These are phyloP conservation scores for Ciborinia camelliae DNA, from an alignment of 2,329 filamentous ascomycete species.

Conservation along the genomic window DNA sequence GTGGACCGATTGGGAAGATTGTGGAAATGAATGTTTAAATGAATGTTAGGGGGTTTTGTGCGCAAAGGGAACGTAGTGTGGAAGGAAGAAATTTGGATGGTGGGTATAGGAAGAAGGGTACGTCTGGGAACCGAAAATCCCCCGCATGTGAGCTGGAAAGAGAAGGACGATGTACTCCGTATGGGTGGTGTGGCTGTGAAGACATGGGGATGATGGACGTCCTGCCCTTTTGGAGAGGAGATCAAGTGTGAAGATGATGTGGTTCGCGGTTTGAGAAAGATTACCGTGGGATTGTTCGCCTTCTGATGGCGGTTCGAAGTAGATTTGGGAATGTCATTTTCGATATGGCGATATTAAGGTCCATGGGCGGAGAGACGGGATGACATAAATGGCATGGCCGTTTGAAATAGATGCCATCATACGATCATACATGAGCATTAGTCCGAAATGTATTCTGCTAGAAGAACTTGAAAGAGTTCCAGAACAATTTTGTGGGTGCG, in stretches of 20 bases:
- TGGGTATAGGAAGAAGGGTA: background rate
- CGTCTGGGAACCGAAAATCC: background rate
- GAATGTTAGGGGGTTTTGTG: background rate
- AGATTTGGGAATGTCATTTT: background rate
- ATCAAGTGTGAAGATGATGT: background rate
- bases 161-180: conserved; percentile 3
- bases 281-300: background rate
- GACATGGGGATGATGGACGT: conserved; percentile 1
- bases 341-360: background rate
- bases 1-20: background rate
- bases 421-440: background rate
- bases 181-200: background rate
- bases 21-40: background rate
- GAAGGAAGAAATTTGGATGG: background rate
- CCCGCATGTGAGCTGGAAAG: background rate
- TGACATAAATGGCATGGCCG: background rate
- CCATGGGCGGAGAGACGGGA: background rate
- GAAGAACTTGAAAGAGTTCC: conserved; percentile 4
- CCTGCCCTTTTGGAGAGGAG: background rate
- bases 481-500: background rate
- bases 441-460: conserved; percentile 2
- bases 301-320: background rate
- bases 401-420: conserved; percentile 13
- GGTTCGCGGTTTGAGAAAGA: conserved; percentile 3
- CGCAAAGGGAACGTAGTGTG: background rate